Evolutionary conservation across 2,329 filamentous ascomycete species (phyloP).

Genomic region (Diaporthe australafricana): DNA sequence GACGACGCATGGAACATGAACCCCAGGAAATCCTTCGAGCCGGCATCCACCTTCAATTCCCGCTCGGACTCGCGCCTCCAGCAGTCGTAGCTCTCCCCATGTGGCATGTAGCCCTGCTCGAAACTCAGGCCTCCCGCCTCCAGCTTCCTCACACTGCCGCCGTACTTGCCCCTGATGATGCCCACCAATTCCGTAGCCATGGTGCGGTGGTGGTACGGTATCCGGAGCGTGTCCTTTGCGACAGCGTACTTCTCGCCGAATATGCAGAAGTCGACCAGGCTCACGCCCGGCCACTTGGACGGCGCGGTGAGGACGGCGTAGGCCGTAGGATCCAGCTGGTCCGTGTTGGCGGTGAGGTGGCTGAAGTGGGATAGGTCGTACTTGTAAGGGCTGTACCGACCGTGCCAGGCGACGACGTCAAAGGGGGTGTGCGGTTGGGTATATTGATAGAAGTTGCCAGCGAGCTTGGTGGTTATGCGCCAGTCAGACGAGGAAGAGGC

Average conservation of each 20-base stretch:
- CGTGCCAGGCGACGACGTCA: slow-evolving; percentile 76
- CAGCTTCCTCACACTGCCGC: slow-evolving; percentile 44
- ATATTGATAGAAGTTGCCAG: slow-evolving; percentile 68
- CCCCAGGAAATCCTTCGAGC: slow-evolving; percentile 42
- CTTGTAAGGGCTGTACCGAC: slow-evolving; percentile 64
- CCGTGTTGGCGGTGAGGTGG: slow-evolving; percentile 67
- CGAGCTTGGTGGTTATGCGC: slow-evolving; percentile 67
- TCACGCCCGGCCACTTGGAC: slow-evolving; percentile 62
- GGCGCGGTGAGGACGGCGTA: slow-evolving; percentile 71
- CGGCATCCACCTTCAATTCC: slow-evolving; percentile 39
- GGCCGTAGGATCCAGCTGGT: slow-evolving; percentile 73
- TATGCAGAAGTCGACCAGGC: slow-evolving; percentile 70
- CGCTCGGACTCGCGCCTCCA: slow-evolving; percentile 40
- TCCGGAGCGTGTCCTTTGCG: slow-evolving; percentile 65
- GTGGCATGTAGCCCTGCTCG: slow-evolving; percentile 46
- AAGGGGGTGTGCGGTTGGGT: slow-evolving; percentile 72
- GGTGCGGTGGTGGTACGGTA: slow-evolving; percentile 67
- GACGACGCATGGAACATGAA: slow-evolving; percentile 45
- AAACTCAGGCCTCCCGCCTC: slow-evolving; percentile 46
- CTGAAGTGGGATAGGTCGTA: slow-evolving; percentile 65
- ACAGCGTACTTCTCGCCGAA: slow-evolving; percentile 74
- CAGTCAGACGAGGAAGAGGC: slow-evolving; percentile 6
- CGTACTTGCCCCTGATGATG: slow-evolving; percentile 50
- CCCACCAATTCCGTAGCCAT: slow-evolving; percentile 64
- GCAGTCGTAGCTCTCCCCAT: slow-evolving; percentile 45